Evolutionary conservation across 176 grass and related monocot species (phyloP), one percentile per base, ranked within the genome.

Genomic region (Dactylis glomerata): DNA sequence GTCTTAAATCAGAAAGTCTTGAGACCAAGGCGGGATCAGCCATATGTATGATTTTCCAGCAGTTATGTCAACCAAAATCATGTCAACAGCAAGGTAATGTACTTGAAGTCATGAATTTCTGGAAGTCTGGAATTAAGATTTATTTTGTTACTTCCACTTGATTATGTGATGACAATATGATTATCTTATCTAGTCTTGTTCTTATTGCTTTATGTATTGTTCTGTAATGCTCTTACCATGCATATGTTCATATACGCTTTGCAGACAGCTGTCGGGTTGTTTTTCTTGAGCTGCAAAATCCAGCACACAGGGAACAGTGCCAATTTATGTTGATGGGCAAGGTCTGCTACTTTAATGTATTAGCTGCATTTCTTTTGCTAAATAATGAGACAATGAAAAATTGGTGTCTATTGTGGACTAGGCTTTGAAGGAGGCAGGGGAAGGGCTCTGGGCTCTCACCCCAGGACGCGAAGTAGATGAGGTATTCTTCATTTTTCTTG

Each of bases 1-100:
- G 87, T 97, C 31, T 80, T 86, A 46, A 44, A 88, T 30, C 20
- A 37, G 49, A 82, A 13, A 69, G 5, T 10, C 40, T 38, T 37
- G 57, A 77, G 79, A 32, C 23, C 6, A 23, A 15, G 23, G 64
- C 81, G 36, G 61, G 9, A 44, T 59, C 57, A 47, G 23, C 57
- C 49, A 50, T 80, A 72, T 73, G 4, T 20, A 69, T 77, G 79
- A 58, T 76, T 19, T 32, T 38, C 47, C 37, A 17, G 51, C 68
- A 41, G 71, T 66, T 56, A 12, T 57, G 44, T 82, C 63, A 15
- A 46, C 47, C 76, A 61, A 55, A 28, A n/a, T 46, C 37, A n/a
- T 27, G n/a, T 1, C 38, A 62, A 38, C 9, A 68, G 24, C 11
- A 68, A 68, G 61, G 71, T 82, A 82, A 27, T 82, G 8, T 10